phyloP scores from a whole-genome alignment of 352 stramenopile genomes.

The Albugo laibachii region DNA sequence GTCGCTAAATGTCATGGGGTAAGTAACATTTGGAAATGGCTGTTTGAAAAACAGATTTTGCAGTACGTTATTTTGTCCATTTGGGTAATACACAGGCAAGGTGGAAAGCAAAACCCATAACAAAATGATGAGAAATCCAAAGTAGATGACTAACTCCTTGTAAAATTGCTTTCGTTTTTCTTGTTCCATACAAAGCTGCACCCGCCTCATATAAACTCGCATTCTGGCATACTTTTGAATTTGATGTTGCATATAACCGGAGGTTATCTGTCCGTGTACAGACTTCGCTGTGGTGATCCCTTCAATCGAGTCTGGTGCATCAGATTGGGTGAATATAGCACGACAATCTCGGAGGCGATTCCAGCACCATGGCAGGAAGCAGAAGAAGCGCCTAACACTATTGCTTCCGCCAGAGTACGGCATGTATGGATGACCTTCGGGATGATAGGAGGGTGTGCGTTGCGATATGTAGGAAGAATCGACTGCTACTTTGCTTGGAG shows the following conservation, averaged over 20 bases:
- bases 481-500: no score
- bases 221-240: conserved; percentile 59
- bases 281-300: no score
- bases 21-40: conserved; percentile 31
- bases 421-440: no score
- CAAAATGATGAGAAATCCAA: conserved; percentile 41
- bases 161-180: conserved; percentile 75
- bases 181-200: conserved; percentile 58
- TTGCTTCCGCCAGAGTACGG: no score
- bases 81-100: conserved; percentile 48
- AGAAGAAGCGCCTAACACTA: no score
- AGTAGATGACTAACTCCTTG: conserved; percentile 50
- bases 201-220: conserved; percentile 69
- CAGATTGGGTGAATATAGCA: no score
- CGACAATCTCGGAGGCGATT: no score
- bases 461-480: no score
- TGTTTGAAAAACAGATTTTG: conserved; percentile 39
- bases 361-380: no score
- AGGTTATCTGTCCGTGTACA: no score
- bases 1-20: conserved; percentile 46
- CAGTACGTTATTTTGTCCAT: conserved; percentile 44
- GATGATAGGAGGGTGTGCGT: no score
- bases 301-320: no score
- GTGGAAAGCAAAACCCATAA: conserved; percentile 32
- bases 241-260: conserved; percentile 19